These are phyloP conservation scores for Nakazawaea populi DNA, from an alignment of 805 yeast species.

Conservation along the genomic window DNA sequence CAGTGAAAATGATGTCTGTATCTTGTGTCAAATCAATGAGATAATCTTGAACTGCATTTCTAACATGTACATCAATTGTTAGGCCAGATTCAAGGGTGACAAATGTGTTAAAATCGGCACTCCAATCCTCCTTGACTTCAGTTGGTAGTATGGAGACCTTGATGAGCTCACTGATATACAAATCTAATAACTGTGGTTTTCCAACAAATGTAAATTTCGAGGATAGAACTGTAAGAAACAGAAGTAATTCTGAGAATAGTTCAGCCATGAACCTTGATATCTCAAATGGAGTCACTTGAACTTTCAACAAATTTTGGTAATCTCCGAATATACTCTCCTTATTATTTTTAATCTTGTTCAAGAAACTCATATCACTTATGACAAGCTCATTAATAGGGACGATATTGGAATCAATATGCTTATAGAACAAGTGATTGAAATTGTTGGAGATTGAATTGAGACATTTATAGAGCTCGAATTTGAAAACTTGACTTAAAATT, in stretches of 20 bases:
- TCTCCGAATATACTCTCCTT: slow-evolving; percentile 16
- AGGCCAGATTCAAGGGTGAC: slow-evolving; percentile 74
- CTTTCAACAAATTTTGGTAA: slow-evolving; percentile 12
- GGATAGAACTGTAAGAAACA: slow-evolving; percentile 21
- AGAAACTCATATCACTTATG: slow-evolving; percentile 15
- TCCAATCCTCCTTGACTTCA: slow-evolving; percentile 41
- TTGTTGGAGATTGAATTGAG: slow-evolving; percentile 19
- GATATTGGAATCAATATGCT: neutral
- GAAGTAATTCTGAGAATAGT: slow-evolving; percentile 24
- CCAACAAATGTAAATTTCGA: slow-evolving; percentile 14
- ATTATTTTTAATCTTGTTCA: slow-evolving; percentile 13
- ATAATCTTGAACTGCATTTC: slow-evolving; percentile 59
- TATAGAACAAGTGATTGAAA: slow-evolving; percentile 17
- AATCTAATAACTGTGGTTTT: slow-evolving; percentile 9
- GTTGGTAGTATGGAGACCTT: slow-evolving; percentile 35
- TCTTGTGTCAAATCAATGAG: slow-evolving; percentile 40
- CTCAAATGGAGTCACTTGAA: slow-evolving; percentile 19
- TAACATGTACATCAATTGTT: slow-evolving; percentile 42
- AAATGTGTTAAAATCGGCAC: slow-evolving; percentile 58
- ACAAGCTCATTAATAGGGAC: slow-evolving; percentile 12
- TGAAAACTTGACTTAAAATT: slow-evolving; percentile 17
- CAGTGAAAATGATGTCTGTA: slow-evolving; percentile 20
- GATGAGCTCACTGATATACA: slow-evolving; percentile 25
- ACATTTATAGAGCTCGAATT: slow-evolving; percentile 22
- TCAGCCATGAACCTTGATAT: slow-evolving; percentile 15